phyloP scores from a whole-genome alignment of 2,329 filamentous ascomycete species.

The Rugonectria rugulosa region DNA sequence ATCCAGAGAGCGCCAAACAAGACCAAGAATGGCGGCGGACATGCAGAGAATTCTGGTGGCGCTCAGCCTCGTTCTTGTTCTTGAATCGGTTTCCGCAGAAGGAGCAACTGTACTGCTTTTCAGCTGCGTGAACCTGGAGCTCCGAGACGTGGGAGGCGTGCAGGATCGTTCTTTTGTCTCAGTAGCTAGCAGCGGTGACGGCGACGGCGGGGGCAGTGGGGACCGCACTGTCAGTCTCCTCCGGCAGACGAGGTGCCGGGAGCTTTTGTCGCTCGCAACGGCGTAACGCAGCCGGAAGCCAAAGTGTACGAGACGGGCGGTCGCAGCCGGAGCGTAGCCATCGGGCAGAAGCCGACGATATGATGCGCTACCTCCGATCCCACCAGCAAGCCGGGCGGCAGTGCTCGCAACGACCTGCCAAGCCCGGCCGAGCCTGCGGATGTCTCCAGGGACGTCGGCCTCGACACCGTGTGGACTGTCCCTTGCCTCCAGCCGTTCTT shows the following conservation, averaged over 20 bases:
- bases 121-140: slow-evolving; percentile 85
- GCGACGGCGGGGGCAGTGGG: too few species aligned
- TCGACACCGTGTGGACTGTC: not conserved
- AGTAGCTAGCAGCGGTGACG: not conserved
- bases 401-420: not conserved
- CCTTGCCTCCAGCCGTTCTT: not conserved
- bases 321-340: not conserved
- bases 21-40: slow-evolving; percentile 95
- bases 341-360: not conserved
- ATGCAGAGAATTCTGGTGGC: slow-evolving; percentile 95
- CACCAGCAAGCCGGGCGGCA: not conserved
- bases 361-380: not conserved
- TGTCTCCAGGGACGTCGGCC: not conserved
- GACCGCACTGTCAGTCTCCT: not conserved
- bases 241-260: not conserved
- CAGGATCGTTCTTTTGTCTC: not conserved
- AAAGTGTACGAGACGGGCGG: not conserved
- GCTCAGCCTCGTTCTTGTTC: slow-evolving; percentile 97
- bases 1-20: slow-evolving; percentile 82
- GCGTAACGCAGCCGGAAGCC: not conserved
- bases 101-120: slow-evolving; percentile 94
- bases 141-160: slow-evolving; percentile 57
- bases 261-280: not conserved
- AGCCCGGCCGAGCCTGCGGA: not conserved
- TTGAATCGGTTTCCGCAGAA: slow-evolving; percentile 97